These are phyloP conservation scores for Aspergillus campestris DNA, from an alignment of 495 filamentous ascomycete genomes.

Conservation along the genomic window DNA sequence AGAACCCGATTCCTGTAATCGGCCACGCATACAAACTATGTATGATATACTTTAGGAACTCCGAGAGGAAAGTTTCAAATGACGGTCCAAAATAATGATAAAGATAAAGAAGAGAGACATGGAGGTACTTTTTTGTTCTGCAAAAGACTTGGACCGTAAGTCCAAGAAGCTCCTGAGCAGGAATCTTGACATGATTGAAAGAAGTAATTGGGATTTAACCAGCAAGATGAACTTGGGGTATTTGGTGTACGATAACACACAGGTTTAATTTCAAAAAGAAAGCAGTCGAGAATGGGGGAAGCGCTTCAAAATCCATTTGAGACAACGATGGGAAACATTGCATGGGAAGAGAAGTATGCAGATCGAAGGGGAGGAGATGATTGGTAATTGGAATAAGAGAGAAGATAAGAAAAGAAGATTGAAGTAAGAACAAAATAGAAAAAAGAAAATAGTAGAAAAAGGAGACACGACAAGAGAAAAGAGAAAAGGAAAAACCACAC, in stretches of 20 bases:
- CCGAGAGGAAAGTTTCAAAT: conserved; percentile 20
- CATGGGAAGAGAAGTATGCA: background rate
- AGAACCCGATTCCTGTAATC: conserved; percentile 14
- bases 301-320: conserved; percentile 39
- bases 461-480: conserved; percentile 4
- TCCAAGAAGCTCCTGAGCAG: conserved; percentile 27
- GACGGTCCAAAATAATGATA: conserved; percentile 16
- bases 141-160: conserved; percentile 28
- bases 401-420: conserved; percentile 6
- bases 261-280: conserved; percentile 39
- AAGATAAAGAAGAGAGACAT: conserved; percentile 19
- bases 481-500: conserved; percentile 5
- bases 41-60: conserved; percentile 25
- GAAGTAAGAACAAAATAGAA: conserved; percentile 1
- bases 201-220: conserved; percentile 24
- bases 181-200: conserved; percentile 26
- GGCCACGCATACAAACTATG: conserved; percentile 26
- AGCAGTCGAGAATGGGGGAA: conserved; percentile 30
- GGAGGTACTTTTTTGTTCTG: conserved; percentile 36
- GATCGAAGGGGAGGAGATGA: background rate
- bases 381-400: background rate
- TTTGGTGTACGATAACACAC: conserved; percentile 40
- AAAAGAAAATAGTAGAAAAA: background rate
- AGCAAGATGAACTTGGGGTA: conserved; percentile 42
- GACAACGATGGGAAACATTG: conserved; percentile 21